phyloP scores from a whole-genome alignment of 192 early-diverging fungal species.

The Umbelopsis sp. region DNA sequence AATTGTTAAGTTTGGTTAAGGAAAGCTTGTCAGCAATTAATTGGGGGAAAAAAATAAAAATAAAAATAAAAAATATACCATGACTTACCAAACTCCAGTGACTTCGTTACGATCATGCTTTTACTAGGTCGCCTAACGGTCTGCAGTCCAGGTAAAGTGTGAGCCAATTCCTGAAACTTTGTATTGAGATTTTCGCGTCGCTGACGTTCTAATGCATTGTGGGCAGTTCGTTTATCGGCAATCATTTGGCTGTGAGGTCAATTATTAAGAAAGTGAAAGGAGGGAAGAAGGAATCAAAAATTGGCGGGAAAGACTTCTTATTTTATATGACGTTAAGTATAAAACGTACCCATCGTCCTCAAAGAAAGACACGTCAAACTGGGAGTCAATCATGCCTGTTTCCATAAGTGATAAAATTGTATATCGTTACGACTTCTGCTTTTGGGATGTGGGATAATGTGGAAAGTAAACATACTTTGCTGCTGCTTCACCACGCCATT shows the following conservation, averaged over 20 bases:
- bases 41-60: neutral
- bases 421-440: conserved; percentile 6
- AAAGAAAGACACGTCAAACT: too few species aligned
- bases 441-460: conserved; percentile 8
- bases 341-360: neutral
- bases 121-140: conserved; percentile 79
- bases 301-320: neutral
- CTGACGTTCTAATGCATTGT: conserved; percentile 82
- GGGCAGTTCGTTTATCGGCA: conserved; percentile 68
- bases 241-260: conserved; percentile 1
- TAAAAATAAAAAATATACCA: neutral
- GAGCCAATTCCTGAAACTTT: conserved; percentile 81
- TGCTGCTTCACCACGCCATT: neutral
- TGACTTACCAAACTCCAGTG: conserved; percentile 66
- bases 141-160: conserved; percentile 72
- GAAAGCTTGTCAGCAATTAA: too few species aligned
- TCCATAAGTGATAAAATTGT: neutral
- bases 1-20: too few species aligned
- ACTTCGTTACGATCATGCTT: conserved; percentile 79
- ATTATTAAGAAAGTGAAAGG: neutral
- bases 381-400: neutral
- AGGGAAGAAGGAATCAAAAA: neutral
- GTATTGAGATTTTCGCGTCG: conserved; percentile 78
- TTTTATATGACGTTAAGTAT: too few species aligned
- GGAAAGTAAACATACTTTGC: conserved; percentile 2